These are phyloP conservation scores for Xylaria castorea DNA, from an alignment of 495 filamentous ascomycete species.

Conservation along the genomic window DNA sequence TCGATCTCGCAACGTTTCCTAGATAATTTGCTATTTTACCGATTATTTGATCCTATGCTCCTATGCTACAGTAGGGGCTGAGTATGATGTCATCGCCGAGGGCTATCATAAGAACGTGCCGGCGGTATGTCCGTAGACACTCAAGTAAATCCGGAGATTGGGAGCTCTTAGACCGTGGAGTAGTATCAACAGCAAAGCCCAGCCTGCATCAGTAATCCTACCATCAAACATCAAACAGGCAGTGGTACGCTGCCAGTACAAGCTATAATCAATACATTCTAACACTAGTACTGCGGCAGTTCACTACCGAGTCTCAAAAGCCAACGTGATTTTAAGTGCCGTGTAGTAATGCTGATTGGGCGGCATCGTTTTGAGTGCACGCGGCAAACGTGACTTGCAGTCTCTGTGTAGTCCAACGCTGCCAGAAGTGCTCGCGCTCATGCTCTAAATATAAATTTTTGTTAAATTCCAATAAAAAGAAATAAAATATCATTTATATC, in stretches of 20 bases:
- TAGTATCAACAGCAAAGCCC: background rate
- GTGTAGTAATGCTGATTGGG: background rate
- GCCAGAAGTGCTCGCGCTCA: background rate
- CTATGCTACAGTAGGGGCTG: background rate
- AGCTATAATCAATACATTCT: background rate
- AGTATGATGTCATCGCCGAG: slow-evolving; percentile 24
- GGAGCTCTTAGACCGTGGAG: background rate
- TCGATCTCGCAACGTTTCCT: slow-evolving; percentile 6
- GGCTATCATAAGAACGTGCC: background rate
- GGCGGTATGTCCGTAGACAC: background rate
- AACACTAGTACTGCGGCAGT: background rate
- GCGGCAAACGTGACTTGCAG: background rate
- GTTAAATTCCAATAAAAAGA: background rate
- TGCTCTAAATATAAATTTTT: background rate
- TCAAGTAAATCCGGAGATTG: background rate
- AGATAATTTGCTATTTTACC: background rate
- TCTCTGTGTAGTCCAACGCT: background rate
- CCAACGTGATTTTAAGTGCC: background rate
- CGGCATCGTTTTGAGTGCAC: background rate
- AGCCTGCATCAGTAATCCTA: background rate
- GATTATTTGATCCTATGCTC: background rate
- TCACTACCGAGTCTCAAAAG: background rate
- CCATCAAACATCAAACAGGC: background rate
- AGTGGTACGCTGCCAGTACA: background rate
- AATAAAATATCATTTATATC: background rate